These are phyloP conservation scores for Cystobasidium ongulense DNA, from an alignment of 768 basidiomycete species.

Conservation along the genomic window DNA sequence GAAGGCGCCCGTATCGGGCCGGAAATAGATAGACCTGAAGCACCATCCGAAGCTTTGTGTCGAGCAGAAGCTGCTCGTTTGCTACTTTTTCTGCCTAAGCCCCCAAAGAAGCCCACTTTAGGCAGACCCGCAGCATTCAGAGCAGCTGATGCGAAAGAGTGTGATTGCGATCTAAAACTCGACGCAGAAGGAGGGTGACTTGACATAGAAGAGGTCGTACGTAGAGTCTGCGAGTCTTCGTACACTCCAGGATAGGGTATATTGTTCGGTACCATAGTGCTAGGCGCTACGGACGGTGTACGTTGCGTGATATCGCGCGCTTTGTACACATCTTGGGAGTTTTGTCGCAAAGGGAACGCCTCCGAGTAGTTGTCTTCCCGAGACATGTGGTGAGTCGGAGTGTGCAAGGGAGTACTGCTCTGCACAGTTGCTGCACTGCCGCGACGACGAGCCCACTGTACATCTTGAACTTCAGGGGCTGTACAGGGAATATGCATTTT, in stretches of 20 bases:
- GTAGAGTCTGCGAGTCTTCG: not conserved
- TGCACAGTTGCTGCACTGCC: not conserved
- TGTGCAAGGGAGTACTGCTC: not conserved
- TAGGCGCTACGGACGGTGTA: slow-evolving; percentile 19
- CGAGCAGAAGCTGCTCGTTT: not conserved
- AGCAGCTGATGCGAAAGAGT: slow-evolving; percentile 5
- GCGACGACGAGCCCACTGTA: not conserved
- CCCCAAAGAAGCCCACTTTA: slow-evolving; percentile 15
- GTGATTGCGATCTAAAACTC: not conserved
- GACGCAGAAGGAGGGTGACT: not conserved
- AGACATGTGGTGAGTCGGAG: not conserved
- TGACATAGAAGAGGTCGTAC: not conserved
- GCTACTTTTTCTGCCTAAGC: slow-evolving; percentile 18
- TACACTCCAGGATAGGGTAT: slow-evolving; percentile 28
- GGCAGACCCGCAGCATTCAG: slow-evolving; percentile 27
- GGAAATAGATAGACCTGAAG: slow-evolving; percentile 8
- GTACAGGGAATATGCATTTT: no score
- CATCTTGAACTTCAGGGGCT: not conserved
- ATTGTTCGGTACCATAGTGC: slow-evolving; percentile 24
- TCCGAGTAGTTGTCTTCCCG: slow-evolving; percentile 23
- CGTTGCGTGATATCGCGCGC: slow-evolving; percentile 30
- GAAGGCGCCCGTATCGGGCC: slow-evolving; percentile 5
- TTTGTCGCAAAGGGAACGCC: slow-evolving; percentile 14
- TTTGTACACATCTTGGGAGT: slow-evolving; percentile 19
- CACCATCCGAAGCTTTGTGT: not conserved